A percentile compares a stretch with the other conserved stretches of the same genome.
phyloP scores from a whole-genome alignment of 306 rosid species.

The Fragaria iinumae region DNA sequence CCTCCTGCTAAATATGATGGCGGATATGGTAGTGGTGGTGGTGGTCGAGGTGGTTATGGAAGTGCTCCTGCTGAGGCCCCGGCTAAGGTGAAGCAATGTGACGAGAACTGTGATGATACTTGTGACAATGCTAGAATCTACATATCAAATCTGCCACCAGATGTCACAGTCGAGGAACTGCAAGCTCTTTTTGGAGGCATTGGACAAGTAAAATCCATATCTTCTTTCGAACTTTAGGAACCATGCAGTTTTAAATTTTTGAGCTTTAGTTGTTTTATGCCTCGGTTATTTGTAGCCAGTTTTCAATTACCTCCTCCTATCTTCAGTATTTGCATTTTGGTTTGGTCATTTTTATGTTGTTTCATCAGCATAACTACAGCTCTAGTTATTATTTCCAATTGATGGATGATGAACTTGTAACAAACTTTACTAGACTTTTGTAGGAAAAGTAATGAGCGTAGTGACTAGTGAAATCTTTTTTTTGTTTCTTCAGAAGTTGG shows the following conservation, averaged over 20 bases:
- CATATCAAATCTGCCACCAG: slow-evolving; percentile 90
- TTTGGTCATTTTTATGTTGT: background rate
- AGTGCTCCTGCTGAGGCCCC: slow-evolving; percentile 63
- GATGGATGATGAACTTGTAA: background rate
- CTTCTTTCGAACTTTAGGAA: slow-evolving; percentile 26
- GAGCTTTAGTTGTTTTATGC: background rate
- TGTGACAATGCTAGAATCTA: slow-evolving; percentile 98
- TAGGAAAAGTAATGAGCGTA: background rate
- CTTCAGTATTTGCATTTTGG: background rate
- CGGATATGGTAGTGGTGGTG: slow-evolving; percentile 39
- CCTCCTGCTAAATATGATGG: slow-evolving; percentile 52
- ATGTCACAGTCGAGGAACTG: slow-evolving; percentile 85
- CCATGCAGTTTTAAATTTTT: background rate
- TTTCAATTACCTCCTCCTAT: background rate
- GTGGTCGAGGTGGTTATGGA: slow-evolving; percentile 71
- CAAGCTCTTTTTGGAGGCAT: slow-evolving; percentile 95
- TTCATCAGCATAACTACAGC: background rate
- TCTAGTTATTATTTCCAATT: background rate
- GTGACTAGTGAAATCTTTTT: background rate
- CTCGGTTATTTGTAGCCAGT: background rate
- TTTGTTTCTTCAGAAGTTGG: background rate
- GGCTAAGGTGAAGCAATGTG: slow-evolving; percentile 89
- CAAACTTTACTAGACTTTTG: background rate
- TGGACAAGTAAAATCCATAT: slow-evolving; percentile 82
- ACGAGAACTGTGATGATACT: slow-evolving; percentile 72